These are phyloP conservation scores for Flaveria ramosissima DNA, from an alignment of 129 eudicot genomes.

Conservation along the genomic window DNA sequence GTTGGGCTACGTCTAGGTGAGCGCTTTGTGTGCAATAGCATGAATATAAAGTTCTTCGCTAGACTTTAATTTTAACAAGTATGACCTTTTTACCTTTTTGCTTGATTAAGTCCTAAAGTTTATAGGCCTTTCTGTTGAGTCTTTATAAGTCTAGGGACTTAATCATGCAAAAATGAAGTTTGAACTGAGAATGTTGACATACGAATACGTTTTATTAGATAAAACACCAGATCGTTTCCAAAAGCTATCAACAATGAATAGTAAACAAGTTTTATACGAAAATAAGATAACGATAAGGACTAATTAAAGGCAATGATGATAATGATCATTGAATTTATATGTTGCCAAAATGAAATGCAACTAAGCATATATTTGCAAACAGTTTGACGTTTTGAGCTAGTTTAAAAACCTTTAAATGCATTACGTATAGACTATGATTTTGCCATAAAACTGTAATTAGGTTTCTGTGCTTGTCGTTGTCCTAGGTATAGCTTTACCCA, in stretches of 20 bases:
- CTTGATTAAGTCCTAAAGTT: not conserved
- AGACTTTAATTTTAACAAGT: not conserved
- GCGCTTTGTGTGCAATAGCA: too few species aligned
- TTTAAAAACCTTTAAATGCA: not conserved
- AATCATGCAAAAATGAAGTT: not conserved
- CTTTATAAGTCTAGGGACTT: not conserved
- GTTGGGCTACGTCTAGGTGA: too few species aligned
- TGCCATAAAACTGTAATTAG: conserved; percentile 1
- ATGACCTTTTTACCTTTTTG: not conserved
- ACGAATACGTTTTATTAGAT: not conserved
- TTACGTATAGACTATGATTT: conserved; percentile 2
- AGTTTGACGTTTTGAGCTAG: not conserved
- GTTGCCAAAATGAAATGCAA: not conserved
- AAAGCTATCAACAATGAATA: not conserved
- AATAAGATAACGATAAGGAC: not conserved
- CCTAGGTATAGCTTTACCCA: not conserved
- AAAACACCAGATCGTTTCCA: not conserved
- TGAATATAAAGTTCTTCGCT: too few species aligned
- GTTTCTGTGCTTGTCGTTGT: not conserved
- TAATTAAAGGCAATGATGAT: not conserved
- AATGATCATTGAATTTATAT: not conserved
- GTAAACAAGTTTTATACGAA: not conserved
- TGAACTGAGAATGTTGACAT: not conserved
- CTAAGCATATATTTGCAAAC: not conserved
- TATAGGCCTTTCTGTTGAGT: not conserved